Base-by-base conservation (phyloP, 495 filamentous ascomycete genomes). In the Rhizodiscina lignyota region DNA sequence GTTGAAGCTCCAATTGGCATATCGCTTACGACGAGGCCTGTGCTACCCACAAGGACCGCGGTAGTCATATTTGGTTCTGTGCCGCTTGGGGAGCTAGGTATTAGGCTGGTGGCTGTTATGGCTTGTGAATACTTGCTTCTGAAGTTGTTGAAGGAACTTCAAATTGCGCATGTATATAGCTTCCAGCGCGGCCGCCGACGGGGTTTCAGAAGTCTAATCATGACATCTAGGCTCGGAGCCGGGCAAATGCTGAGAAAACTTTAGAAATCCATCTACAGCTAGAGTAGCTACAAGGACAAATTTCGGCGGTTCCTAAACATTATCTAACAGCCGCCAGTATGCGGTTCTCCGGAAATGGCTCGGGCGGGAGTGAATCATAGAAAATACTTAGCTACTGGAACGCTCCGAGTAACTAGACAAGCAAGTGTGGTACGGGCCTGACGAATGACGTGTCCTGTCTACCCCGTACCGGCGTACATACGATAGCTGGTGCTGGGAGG, bases 21-120 rank as follows among this genome's bases (percentile, higher is more conserved):
- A 27, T 13, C 22, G 31, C 48, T 21, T 47, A 59, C 55, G 24
- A 54, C 49, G 15, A 56, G 44, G 37, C 56, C 56, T 19, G 56
- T 60, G 42, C 50, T 53, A 23, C 56, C 56, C 5, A 40, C 54
- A 17, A 59, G 34, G 18, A 35, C 47, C 29, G 51, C 45, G 18
- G 46, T 36, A 1, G 53, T 36, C 51, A 54, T 54, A n/a, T n/a
- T n/a, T n/a, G n/a, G 28, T 26, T 47, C 8, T 27, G 8, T 6
- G 13, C 8, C 13, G 24, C 8, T 27, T 27, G 24, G 24, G 13
- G 8, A 8, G 24, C 24, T 27, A 8, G 24, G 24, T 6, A 13
- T 27, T 6, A 27, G 6, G 8, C 24, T 27, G 24, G 13, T 8
- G 6, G 24, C 8, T 13, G 24, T 27, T n/a, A n/a, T n/a, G n/a